Percentiles rank a stretch among this genome's conserved stretches.
Evolutionary conservation across 805 yeast species (phyloP).

Genomic region (Yamadazyma nakazawae): DNA sequence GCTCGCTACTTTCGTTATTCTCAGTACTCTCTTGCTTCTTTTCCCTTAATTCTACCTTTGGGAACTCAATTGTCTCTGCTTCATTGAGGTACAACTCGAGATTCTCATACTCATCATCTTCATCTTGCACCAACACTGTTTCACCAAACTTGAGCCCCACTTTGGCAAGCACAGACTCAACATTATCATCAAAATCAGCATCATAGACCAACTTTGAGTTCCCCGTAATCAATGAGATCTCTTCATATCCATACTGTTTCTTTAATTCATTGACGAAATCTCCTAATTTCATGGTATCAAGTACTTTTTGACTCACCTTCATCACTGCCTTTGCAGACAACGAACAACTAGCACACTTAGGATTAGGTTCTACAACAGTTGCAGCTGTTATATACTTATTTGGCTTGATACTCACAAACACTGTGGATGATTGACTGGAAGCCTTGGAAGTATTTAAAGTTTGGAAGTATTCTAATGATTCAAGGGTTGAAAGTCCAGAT

Average conservation of each 20-base stretch:
- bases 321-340: constrained; percentile 52
- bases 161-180: constrained; percentile 43
- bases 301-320: constrained; percentile 23
- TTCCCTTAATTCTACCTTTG: constrained; percentile 5
- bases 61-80: not conserved
- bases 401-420: constrained; percentile 43
- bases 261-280: constrained; percentile 52
- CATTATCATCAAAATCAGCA: constrained; percentile 70
- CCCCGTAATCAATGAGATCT: constrained; percentile 58
- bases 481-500: constrained; percentile 81
- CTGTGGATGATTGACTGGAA: constrained; percentile 23
- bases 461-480: constrained; percentile 55
- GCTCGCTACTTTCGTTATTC: not conserved
- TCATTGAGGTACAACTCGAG: constrained; percentile 46
- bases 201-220: constrained; percentile 69
- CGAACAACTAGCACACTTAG: constrained; percentile 66
- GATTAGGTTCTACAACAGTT: constrained; percentile 57
- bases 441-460: not conserved
- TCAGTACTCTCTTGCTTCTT: not conserved
- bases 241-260: constrained; percentile 49
- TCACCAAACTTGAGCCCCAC: constrained; percentile 58
- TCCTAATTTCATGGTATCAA: constrained; percentile 36
- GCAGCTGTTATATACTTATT: constrained; percentile 68
- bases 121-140: constrained; percentile 72
- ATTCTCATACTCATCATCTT: constrained; percentile 61